phyloP scores from a whole-genome alignment of 2,329 filamentous ascomycete species.

The Cladosporium velox region DNA sequence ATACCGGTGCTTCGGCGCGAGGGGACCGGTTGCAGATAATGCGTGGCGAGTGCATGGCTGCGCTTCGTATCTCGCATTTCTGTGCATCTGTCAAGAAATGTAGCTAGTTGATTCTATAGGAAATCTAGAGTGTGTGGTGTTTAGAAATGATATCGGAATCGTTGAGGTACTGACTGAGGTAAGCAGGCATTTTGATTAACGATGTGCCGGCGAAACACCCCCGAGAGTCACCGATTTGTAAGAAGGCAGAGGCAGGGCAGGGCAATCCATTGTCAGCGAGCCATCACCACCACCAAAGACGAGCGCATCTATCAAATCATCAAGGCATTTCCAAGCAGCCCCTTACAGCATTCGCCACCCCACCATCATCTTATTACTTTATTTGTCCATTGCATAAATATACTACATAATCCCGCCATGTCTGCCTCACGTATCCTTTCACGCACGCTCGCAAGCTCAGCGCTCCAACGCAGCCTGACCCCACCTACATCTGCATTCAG shows the following conservation, averaged over 20 bases:
- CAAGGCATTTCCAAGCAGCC: neutral
- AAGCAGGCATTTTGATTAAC: neutral
- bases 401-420: no score
- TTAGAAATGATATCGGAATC: neutral
- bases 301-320: neutral
- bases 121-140: neutral
- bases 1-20: constrained; percentile 1
- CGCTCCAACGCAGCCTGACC: constrained; percentile 27
- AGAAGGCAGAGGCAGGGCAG: neutral
- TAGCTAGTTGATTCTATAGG: neutral
- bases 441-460: constrained; percentile 46
- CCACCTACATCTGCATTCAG: neutral
- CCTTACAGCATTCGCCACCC: constrained; percentile 1
- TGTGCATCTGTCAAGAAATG: neutral
- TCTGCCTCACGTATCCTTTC: constrained; percentile 39
- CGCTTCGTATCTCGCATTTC: neutral
- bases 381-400: neutral
- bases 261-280: neutral
- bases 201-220: neutral
- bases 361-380: neutral
- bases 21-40: neutral
- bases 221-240: neutral
- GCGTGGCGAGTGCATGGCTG: neutral
- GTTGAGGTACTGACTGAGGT: neutral
- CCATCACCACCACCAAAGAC: neutral